Base-by-base conservation (phyloP, 768 basidiomycete species). In the Boletus vinaceobasis region DNA sequence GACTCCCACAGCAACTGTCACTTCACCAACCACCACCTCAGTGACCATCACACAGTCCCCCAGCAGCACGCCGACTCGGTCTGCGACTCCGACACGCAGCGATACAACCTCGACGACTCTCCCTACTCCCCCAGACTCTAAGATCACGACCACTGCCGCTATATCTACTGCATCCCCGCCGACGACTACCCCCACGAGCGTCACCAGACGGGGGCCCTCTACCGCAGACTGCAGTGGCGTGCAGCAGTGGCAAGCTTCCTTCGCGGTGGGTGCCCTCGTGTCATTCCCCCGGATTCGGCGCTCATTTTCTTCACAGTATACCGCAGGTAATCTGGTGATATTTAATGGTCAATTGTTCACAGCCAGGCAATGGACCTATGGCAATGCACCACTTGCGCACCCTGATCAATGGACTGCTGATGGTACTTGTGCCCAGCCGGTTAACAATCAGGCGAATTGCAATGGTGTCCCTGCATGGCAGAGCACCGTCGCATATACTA, bases 311-410 rank as follows among this genome's bases (percentile, higher is more conserved):
- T 11, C 2, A 2, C 14, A 71, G 70, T 71, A 71, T 5, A 35
- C 17, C 5, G 57, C 68, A 2, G 70, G 68, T 2, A n/a, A 59
- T 0, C 38, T 43, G 35, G 70, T 47, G 5, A 67, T 71, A 6
- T 71, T 43, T 11, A 57, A 60, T 13, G 42, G 48, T 1, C 59
- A 64, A 1, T 7, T 71, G 33, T 69, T 17, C 33, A 64, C 59
- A 2, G 68, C 68, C 14, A 61, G 4, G 7, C 70, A 69, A 9
- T 69, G 68, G 70, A 61, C 59, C 0, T 69, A 50, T 4, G 51
- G 68, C 43, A 70, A 59, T 2, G 48, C 49, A 0, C 70, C 68
- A 0, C 38, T 48, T 0, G 1, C 43, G 0, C 60, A 59, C 14
- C 8, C 55, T 8, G 69, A 59, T 4, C 60, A 62, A 13, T 71